A percentile compares a stretch with the other conserved stretches of the same genome.
phyloP scores from a whole-genome alignment of 164 flowering plant genomes.

The Berberis thunbergii region DNA sequence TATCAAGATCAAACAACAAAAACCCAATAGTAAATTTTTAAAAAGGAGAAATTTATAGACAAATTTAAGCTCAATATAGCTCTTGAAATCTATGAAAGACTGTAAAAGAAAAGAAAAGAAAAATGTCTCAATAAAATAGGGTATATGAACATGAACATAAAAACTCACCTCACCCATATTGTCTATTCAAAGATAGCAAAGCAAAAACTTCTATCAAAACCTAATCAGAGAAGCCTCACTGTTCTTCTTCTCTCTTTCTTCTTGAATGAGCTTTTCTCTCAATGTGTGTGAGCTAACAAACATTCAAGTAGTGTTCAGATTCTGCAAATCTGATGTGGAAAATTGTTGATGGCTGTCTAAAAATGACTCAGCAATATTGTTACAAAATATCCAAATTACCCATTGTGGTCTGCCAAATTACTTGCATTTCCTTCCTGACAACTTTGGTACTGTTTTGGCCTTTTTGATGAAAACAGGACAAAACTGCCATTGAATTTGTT shows the following conservation, averaged over 20 bases:
- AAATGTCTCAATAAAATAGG: not conserved
- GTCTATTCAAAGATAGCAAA: not conserved
- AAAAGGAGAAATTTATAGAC: too few relatives aligned
- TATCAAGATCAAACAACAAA: too few relatives aligned
- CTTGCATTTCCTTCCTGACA: not conserved
- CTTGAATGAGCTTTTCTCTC: not conserved
- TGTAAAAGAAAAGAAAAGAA: not conserved
- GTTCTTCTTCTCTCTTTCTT: not conserved
- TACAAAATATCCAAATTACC: not conserved
- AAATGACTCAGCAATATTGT: conserved; percentile 14
- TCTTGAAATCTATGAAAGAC: not conserved
- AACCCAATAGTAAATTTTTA: too few relatives aligned
- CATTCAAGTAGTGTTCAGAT: conserved; percentile 8
- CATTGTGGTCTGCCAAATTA: not conserved
- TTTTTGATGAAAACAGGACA: not conserved
- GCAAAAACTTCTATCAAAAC: too few relatives aligned
- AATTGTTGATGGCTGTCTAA: conserved; percentile 2
- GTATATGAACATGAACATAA: not conserved
- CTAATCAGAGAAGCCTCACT: not conserved
- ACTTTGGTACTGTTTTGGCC: not conserved
- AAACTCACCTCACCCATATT: conserved; percentile 11
- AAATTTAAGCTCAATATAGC: not conserved
- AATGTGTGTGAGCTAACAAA: not conserved
- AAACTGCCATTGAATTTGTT: not conserved
- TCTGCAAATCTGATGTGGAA: conserved; percentile 21